Base-by-base conservation (phyloP, 2,329 filamentous ascomycete species). In the Volutella citrinella region DNA sequence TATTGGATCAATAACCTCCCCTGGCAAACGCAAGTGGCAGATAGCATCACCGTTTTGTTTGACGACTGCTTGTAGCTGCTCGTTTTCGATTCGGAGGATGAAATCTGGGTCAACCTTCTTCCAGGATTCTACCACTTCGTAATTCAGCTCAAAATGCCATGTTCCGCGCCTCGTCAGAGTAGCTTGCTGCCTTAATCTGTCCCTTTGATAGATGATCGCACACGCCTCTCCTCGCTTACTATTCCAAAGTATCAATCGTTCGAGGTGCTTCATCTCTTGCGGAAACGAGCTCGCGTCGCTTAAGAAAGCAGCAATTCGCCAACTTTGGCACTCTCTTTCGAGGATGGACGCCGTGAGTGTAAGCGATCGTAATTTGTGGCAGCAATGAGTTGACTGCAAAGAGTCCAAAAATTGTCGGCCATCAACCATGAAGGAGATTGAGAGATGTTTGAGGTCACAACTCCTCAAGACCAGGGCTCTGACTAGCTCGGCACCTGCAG, bases 11-110 rank as follows among this genome's bases (percentile, higher is more conserved):
- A 36, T 27, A 23, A 40, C 23, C 21, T 23, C 37, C n/a, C 13
- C 22, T 32, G 37, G 37, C 32, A 40, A 26, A 29, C 27, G 20
- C 19, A 40, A 32, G 16, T 40, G 32, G 32, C 29, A 36, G 15
- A 40, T 36, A 16, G 37, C 28, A 36, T 40, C 37, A 30, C 32
- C 32, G 21, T 39, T 18, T 9, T 25, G 25, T 13, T 32, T 34
- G 31, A 39, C 20, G 23, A 24, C 36, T 21, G 19, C 31, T 30
- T 29, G 28, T 32, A 36, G 16, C 18, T 29, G 17, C 25, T 43
- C 33, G 4, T 35, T 19, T 19, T 29, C 30, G 27, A 40, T 13
- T 26, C 23, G 33, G 22, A 36, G 32, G 22, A 10, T 31, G 10
- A 27, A 34, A 24, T 34, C 27, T 28, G 30, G 25, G 30, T 24